These are phyloP conservation scores for Talaromyces proteolyticus DNA, from an alignment of 495 filamentous ascomycete species.

Conservation along the genomic window DNA sequence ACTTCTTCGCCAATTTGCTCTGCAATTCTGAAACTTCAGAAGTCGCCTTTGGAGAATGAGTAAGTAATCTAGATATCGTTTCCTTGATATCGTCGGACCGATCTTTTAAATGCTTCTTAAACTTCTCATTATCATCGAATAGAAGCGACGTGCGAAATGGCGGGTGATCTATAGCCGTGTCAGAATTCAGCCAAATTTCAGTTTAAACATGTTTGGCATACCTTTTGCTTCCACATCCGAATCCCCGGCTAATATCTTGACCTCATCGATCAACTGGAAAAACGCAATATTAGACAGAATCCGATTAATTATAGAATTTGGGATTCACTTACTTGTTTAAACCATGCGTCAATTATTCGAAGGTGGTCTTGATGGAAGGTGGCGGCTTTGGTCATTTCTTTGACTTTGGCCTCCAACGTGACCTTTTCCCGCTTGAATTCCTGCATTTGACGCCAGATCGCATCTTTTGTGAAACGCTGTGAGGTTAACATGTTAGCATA, in stretches of 20 bases:
- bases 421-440: constrained; percentile 90
- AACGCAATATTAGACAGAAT: constrained; percentile 13
- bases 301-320: neutral
- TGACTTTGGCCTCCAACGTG: constrained; percentile 67
- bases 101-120: constrained; percentile 67
- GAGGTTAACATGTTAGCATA: constrained; percentile 12
- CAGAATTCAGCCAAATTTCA: neutral
- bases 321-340: constrained; percentile 63
- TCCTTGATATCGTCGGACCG: constrained; percentile 57
- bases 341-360: constrained; percentile 85
- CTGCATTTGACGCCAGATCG: constrained; percentile 93
- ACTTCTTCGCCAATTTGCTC: constrained; percentile 60
- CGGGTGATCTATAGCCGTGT: constrained; percentile 11
- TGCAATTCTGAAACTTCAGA: constrained; percentile 69
- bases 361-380: constrained; percentile 86
- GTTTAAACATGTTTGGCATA: constrained; percentile 19
- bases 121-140: constrained; percentile 45
- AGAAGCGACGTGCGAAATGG: constrained; percentile 27
- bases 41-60: constrained; percentile 34
- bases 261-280: constrained; percentile 75
- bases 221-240: constrained; percentile 49
- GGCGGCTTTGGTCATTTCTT: constrained; percentile 68
- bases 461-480: constrained; percentile 95
- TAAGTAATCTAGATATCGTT: constrained; percentile 51
- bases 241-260: constrained; percentile 60